Conservation (phyloP, 768 basidiomycete species). For the Naganishia randhawae region DNA sequence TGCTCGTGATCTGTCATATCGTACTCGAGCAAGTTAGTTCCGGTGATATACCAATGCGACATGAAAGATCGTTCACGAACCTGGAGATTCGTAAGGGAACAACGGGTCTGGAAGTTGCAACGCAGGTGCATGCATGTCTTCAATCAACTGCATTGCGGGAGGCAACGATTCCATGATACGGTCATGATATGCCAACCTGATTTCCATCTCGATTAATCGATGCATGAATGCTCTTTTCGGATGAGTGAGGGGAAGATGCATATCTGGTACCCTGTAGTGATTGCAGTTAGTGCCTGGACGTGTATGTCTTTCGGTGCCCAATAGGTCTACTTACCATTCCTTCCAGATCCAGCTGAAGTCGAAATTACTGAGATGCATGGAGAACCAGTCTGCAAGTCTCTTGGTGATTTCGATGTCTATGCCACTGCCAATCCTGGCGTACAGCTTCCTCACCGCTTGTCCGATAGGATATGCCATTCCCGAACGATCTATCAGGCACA, state of each 20-base stretch:
- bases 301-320: background rate
- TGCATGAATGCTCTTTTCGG: slow-evolving; percentile 85
- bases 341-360: slow-evolving; percentile 99
- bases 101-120: slow-evolving; percentile 24
- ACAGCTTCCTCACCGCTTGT: slow-evolving; percentile 86
- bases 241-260: slow-evolving; percentile 67
- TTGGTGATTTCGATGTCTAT: slow-evolving; percentile 78
- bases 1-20: slow-evolving; percentile 63
- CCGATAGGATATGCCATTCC: slow-evolving; percentile 96
- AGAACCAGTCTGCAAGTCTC: slow-evolving; percentile 90
- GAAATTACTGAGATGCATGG: slow-evolving; percentile 95
- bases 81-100: slow-evolving; percentile 19
- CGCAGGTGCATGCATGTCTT: slow-evolving; percentile 35
- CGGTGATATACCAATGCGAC: background rate
- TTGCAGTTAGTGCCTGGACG: background rate
- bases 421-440: slow-evolving; percentile 71
- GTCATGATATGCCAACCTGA: slow-evolving; percentile 87
- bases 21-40: background rate
- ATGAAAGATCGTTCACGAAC: slow-evolving; percentile 5
- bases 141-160: slow-evolving; percentile 53
- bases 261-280: slow-evolving; percentile 71
- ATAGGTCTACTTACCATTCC: slow-evolving; percentile 69
- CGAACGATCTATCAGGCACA: slow-evolving; percentile 87
- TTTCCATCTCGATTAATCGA: slow-evolving; percentile 79
- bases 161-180: slow-evolving; percentile 85